These are phyloP conservation scores for Proliferodiscus dingleyae DNA, from an alignment of 2,329 filamentous ascomycete genomes.

Conservation along the genomic window DNA sequence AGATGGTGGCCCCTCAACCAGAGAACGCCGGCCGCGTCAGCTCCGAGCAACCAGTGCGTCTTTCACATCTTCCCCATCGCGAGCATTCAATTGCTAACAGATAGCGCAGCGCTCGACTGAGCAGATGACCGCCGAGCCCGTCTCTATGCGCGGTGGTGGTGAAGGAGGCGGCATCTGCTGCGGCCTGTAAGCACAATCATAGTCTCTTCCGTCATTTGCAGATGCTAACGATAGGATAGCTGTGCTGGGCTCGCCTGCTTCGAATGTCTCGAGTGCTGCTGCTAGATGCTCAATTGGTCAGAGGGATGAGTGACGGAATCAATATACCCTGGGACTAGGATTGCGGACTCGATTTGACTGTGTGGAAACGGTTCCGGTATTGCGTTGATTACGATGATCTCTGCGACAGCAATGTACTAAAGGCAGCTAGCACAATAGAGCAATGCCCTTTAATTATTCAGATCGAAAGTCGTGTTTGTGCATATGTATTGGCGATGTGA, in stretches of 20 bases:
- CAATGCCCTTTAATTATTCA: too few relatives aligned
- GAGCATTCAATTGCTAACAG: slow-evolving; percentile 35
- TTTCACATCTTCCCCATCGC: slow-evolving; percentile 13
- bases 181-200: slow-evolving; percentile 22
- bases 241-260: slow-evolving; percentile 29
- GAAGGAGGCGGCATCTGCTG: slow-evolving; percentile 23
- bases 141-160: slow-evolving; percentile 25
- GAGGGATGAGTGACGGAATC: too few relatives aligned
- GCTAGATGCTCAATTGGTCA: too few relatives aligned
- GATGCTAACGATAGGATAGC: slow-evolving; percentile 6
- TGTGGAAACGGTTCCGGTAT: too few relatives aligned
- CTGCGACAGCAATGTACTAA: too few relatives aligned
- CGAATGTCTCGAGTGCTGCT: slow-evolving; percentile 30
- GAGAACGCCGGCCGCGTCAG: slow-evolving; percentile 7
- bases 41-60: slow-evolving; percentile 26
- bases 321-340: too few relatives aligned
- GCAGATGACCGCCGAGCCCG: slow-evolving; percentile 28
- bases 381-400: too few relatives aligned
- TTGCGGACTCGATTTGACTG: too few relatives aligned
- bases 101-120: slow-evolving; percentile 19
- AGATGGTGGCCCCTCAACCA: slow-evolving; percentile 19
- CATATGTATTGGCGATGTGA: too few relatives aligned
- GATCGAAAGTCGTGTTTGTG: too few relatives aligned
- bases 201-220: background rate
- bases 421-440: too few relatives aligned